Base-by-base conservation (phyloP, 2,329 filamentous ascomycete species). In the Fusarium devonianum region DNA sequence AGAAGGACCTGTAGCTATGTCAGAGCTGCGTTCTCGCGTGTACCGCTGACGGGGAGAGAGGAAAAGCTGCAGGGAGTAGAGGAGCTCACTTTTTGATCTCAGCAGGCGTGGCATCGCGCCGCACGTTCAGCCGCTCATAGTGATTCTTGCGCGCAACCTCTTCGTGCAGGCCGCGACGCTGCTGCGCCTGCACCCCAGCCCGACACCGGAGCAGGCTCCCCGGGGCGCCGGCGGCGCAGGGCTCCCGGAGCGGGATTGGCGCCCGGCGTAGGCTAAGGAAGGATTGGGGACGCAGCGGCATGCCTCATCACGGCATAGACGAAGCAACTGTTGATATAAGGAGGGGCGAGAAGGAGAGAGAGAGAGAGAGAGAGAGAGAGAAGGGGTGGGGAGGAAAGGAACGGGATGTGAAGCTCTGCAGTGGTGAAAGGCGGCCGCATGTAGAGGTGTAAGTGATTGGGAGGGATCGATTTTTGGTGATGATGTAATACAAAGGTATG, bases 61-160 rank as follows among this genome's bases (percentile, higher is more conserved):
- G n/a, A n/a, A n/a, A n/a, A n/a, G n/a, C n/a, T n/a, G n/a, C n/a
- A n/a, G n/a, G n/a, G n/a, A n/a, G n/a, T n/a, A n/a, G 23, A 4
- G 3, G 32, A 13, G 36, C 65, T 8, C 44, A 91, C 87, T 89
- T 93, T 73, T 97, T 97, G 54, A 97, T 92, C 42, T 96, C 90
- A 7, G 78, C 76, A 1, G 82, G 74, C 12, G 88, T 84, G 29
- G 93, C 92, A 57, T 82, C 81, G 30, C 80, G 78, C 1, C 83
- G 74, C n/a, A 99, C 72, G 30, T 87, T 82, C 40, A 99, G 81
- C 29, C 87, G 85, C 64, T 93, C 88, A 73, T 99, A 99, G 75
- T 96, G 88, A 54, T 86, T 91, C 62, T 68, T 76, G 16, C 46
- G 40, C 41, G 58, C 50, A 29, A 62, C 42, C 19, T 55, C 58